phyloP scores from a whole-genome alignment of 495 filamentous ascomycete species.

The Penicillium lagena region DNA sequence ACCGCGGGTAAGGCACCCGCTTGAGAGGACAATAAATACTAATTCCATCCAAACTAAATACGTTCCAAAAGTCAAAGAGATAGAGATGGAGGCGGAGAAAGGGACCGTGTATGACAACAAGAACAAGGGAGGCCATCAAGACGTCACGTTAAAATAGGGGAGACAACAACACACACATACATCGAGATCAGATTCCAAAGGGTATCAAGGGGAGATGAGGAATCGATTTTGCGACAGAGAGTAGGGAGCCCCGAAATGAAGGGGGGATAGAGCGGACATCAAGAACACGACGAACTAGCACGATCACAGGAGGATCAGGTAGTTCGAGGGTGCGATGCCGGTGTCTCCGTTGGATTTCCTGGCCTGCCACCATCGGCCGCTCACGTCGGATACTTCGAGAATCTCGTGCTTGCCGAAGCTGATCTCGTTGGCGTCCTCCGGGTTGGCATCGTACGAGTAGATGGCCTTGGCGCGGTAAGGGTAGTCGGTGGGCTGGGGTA shows the following conservation, averaged over 20 bases:
- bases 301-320: slow-evolving; percentile 86
- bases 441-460: slow-evolving; percentile 97
- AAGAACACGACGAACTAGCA: slow-evolving; percentile 2
- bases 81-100: slow-evolving; percentile 7
- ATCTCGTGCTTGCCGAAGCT: slow-evolving; percentile 96
- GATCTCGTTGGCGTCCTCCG: slow-evolving; percentile 97
- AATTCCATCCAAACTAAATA: slow-evolving; percentile 10
- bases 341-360: slow-evolving; percentile 92
- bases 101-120: slow-evolving; percentile 9
- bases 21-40: slow-evolving; percentile 6
- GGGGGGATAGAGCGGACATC: slow-evolving; percentile 10
- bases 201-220: slow-evolving; percentile 38
- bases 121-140: slow-evolving; percentile 31
- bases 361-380: slow-evolving; percentile 98
- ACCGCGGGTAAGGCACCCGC: slow-evolving; percentile 10
- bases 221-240: slow-evolving; percentile 22
- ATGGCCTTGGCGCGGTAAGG: slow-evolving; percentile 97
- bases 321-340: slow-evolving; percentile 96
- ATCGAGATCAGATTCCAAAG: slow-evolving; percentile 38
- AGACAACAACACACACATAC: slow-evolving; percentile 28
- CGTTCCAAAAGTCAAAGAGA: slow-evolving; percentile 12
- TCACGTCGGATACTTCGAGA: slow-evolving; percentile 93
- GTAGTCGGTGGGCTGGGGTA: slow-evolving; percentile 82
- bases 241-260: slow-evolving; percentile 19
- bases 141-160: slow-evolving; percentile 33